Evolutionary conservation across 169 alveolate genomes (phyloP).

Genomic region (Plasmodium inui): DNA sequence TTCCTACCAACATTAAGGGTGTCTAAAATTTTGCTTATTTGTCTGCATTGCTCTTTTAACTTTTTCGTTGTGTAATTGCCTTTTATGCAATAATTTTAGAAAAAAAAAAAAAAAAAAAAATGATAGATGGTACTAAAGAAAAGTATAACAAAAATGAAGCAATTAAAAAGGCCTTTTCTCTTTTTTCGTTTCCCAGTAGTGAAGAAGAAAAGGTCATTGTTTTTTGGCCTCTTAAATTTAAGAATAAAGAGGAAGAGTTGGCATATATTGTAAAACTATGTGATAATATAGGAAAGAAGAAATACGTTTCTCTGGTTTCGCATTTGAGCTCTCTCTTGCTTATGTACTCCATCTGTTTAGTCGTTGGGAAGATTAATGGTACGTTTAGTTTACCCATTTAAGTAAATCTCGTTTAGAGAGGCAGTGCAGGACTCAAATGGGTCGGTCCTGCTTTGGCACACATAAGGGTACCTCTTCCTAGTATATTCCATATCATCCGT

Average conservation of each 20-base stretch:
- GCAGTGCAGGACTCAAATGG: not conserved
- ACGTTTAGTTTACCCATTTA: not conserved
- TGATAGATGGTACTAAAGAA: slow-evolving; percentile 19
- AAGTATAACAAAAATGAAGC: slow-evolving; percentile 27
- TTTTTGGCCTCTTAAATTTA: slow-evolving; percentile 68
- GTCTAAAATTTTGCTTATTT: slow-evolving; percentile 10
- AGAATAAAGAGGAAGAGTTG: slow-evolving; percentile 52
- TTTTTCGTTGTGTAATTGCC: not conserved
- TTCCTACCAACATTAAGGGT: not conserved
- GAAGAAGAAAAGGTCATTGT: slow-evolving; percentile 35
- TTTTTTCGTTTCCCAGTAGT: slow-evolving; percentile 61
- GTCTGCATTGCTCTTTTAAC: not conserved
- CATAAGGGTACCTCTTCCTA: not conserved
- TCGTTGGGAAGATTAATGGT: slow-evolving; percentile 67
- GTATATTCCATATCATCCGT: not conserved
- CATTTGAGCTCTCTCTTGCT: slow-evolving; percentile 54
- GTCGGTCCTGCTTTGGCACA: slow-evolving; percentile 7
- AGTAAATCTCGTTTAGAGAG: not conserved
- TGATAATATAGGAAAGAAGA: slow-evolving; percentile 53
- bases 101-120: not conserved
- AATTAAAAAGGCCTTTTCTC: slow-evolving; percentile 43
- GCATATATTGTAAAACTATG: slow-evolving; percentile 35
- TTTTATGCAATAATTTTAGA: not conserved
- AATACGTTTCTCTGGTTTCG: slow-evolving; percentile 36
- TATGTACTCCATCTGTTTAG: slow-evolving; percentile 55